Conservation (phyloP, 192 early-diverging fungal species). For the Phlyctochytrium arcticum region DNA sequence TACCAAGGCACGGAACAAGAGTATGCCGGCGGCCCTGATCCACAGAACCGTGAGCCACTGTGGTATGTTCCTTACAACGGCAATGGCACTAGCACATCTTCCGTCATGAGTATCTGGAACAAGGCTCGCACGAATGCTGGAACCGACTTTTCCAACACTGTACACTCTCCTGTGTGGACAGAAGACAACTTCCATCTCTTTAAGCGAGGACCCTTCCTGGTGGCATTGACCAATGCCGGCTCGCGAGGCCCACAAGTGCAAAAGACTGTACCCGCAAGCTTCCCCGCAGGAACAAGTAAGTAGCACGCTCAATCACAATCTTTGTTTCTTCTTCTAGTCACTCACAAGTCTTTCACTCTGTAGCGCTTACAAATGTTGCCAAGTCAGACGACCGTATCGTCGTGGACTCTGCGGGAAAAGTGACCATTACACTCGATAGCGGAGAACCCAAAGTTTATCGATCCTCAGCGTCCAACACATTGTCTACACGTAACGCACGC, state of each 20-base stretch:
- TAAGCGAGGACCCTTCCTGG: slow-evolving; percentile 1
- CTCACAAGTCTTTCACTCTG: no score
- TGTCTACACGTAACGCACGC: no score
- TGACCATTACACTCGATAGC: no score
- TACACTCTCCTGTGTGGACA: not conserved
- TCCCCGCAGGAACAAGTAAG: not conserved
- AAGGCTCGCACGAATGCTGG: not conserved
- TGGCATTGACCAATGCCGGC: slow-evolving; percentile 17
- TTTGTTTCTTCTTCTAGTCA: no score
- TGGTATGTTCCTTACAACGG: slow-evolving; percentile 22
- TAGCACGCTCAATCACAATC: no score
- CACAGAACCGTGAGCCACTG: slow-evolving; percentile 22
- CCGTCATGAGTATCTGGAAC: not conserved
- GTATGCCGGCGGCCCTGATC: slow-evolving; percentile 14
- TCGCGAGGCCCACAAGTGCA: not conserved
- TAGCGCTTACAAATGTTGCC: no score
- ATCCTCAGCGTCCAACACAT: no score
- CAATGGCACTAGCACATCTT: not conserved
- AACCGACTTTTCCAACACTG: not conserved
- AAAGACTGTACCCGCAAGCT: not conserved
- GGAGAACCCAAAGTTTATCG: no score
- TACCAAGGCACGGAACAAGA: slow-evolving; percentile 34
- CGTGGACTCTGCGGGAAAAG: no score
- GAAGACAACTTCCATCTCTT: slow-evolving; percentile 15
- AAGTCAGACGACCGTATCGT: no score